Evolutionary conservation across 1,284 basidiomycete genomes (phyloP).

Genomic region (Apiotrichum domesticum): DNA sequence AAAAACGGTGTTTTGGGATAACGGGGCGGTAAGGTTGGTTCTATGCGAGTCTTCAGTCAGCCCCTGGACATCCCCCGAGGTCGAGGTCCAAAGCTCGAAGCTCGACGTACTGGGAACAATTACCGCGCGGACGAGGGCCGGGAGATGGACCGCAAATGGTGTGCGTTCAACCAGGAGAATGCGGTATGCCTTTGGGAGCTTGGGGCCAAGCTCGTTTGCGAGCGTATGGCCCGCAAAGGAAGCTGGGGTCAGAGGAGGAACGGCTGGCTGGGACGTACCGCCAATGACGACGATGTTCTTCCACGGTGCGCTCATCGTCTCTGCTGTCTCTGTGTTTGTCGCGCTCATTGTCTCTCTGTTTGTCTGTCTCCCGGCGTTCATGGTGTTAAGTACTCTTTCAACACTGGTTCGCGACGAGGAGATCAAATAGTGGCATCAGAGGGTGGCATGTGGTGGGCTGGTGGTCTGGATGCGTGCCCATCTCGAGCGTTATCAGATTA

Average conservation of each 20-base stretch:
- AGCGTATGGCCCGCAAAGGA: slow-evolving; percentile 11
- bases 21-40: slow-evolving; percentile 17
- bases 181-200: slow-evolving; percentile 1
- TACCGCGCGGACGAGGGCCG: slow-evolving; percentile 43
- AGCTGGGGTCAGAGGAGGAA: background rate
- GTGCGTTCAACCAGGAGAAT: slow-evolving; percentile 9
- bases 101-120: slow-evolving; percentile 38
- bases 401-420: too few species aligned
- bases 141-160: slow-evolving; percentile 41
- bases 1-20: slow-evolving; percentile 37
- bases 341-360: too few species aligned
- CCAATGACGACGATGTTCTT: background rate
- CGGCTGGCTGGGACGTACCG: background rate
- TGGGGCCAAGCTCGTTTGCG: slow-evolving; percentile 3
- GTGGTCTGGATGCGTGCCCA: too few species aligned
- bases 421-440: too few species aligned
- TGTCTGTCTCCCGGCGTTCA: too few species aligned
- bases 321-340: too few species aligned
- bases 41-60: background rate
- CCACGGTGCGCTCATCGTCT: too few species aligned
- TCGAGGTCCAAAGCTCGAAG: too few species aligned
- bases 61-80: background rate
- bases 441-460: too few species aligned
- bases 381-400: too few species aligned
- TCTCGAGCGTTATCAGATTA: too few species aligned